Conservation (phyloP, 805 yeast genomes). For the Monosporozyma yasuniensis region DNA sequence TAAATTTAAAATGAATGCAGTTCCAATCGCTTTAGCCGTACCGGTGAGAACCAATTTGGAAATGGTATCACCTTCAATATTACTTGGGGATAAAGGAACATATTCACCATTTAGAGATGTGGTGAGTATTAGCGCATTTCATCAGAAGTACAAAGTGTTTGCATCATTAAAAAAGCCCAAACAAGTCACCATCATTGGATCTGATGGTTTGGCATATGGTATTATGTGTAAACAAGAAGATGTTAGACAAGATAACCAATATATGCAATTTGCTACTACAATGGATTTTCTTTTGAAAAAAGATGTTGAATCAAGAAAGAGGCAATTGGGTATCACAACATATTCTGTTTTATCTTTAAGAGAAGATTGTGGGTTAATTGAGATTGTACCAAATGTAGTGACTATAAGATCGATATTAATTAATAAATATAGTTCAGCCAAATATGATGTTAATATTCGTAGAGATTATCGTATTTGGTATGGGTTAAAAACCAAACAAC, state of each 20-base stretch:
- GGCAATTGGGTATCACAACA: conserved; percentile 63
- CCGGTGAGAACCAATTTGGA: conserved; percentile 69
- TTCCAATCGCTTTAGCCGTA: conserved; percentile 52
- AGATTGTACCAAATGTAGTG: conserved; percentile 70
- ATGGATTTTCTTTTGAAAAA: conserved; percentile 63
- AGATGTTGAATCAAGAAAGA: conserved; percentile 62
- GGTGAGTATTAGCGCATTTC: conserved; percentile 55
- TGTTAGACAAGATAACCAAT: conserved; percentile 87
- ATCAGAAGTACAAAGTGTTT: conserved; percentile 59
- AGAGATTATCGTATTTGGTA: conserved; percentile 17
- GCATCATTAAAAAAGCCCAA: conserved; percentile 83
- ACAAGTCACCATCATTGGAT: conserved; percentile 64
- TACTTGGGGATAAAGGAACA: conserved; percentile 31
- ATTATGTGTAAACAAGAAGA: conserved; percentile 86
- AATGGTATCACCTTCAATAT: conserved; percentile 48
- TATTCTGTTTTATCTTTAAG: conserved; percentile 85
- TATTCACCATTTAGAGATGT: conserved; percentile 39
- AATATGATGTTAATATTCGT: conserved; percentile 27
- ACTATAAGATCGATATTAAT: conserved; percentile 59
- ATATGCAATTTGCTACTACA: conserved; percentile 81
- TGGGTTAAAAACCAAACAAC: conserved; percentile 25
- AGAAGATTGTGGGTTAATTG: conserved; percentile 83
- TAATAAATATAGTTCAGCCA: conserved; percentile 35
- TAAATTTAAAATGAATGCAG: conserved; percentile 33
- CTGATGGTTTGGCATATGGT: conserved; percentile 65